Evolutionary conservation across 768 basidiomycete species (phyloP).

Genomic region (Russula foetens): DNA sequence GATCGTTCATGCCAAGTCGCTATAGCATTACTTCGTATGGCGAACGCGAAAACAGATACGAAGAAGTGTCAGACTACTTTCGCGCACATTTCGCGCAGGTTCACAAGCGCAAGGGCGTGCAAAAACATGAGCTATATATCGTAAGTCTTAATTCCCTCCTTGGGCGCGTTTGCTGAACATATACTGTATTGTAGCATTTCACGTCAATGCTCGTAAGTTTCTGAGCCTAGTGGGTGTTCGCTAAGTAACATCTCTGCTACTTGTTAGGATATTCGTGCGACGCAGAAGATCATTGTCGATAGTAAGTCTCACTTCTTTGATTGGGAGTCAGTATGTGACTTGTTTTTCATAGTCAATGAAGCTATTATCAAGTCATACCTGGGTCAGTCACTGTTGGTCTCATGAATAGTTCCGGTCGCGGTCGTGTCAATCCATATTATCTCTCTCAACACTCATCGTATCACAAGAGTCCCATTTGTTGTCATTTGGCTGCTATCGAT

Average conservation of each 20-base stretch:
- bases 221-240: not conserved
- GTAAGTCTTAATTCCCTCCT: constrained; percentile 35
- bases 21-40: constrained; percentile 70
- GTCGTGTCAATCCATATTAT: too few relatives aligned
- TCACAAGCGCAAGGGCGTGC: constrained; percentile 55
- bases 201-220: constrained; percentile 55
- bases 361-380: constrained; percentile 61
- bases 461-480: not conserved
- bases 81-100: constrained; percentile 77
- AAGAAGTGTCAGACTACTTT: constrained; percentile 70
- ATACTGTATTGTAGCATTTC: constrained; percentile 42
- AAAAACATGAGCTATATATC: constrained; percentile 52
- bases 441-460: not conserved
- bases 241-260: not conserved
- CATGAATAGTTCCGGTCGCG: not conserved
- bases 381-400: constrained; percentile 31
- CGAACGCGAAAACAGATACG: constrained; percentile 60
- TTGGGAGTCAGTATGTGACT: not conserved
- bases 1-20: not conserved
- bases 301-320: constrained; percentile 32
- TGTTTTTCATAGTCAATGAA: constrained; percentile 43
- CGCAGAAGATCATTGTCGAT: constrained; percentile 44
- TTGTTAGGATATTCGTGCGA: constrained; percentile 14
- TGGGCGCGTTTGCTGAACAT: not conserved
- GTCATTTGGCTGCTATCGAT: not conserved